Percentiles rank a stretch among this genome's conserved stretches.
phyloP scores from a whole-genome alignment of 225 moss, liverwort and hornwort species.

The Rhytidiadelphus loreus region DNA sequence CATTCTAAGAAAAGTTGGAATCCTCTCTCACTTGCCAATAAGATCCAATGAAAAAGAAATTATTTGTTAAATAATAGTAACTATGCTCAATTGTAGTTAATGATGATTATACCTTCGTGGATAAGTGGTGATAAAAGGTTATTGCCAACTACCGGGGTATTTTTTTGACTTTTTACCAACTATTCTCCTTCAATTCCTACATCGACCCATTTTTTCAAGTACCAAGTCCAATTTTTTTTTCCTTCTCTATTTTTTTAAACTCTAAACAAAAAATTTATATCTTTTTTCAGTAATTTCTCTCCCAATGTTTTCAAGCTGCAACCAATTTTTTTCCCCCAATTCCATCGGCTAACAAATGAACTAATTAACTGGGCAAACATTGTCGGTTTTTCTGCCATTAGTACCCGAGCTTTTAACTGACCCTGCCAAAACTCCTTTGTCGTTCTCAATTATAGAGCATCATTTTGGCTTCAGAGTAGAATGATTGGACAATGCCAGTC shows the following conservation, averaged over 20 bases:
- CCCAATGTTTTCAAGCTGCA: not conserved
- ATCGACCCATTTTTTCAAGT: too few relatives aligned
- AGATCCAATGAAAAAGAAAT: too few relatives aligned
- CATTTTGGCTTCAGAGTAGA: not conserved
- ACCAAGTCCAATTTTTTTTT: not conserved
- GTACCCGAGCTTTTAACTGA: not conserved
- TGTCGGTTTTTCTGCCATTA: not conserved
- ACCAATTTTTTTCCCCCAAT: not conserved
- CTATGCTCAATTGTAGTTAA: too few relatives aligned
- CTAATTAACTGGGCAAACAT: not conserved
- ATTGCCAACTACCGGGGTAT: fast-evolving
- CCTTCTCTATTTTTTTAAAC: not conserved
- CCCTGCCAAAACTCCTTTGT: not conserved
- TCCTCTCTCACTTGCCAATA: too few relatives aligned
- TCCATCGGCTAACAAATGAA: not conserved
- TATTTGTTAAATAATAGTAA: not conserved
- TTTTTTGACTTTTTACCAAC: not conserved
- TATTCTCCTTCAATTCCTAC: not conserved
- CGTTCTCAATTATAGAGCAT: not conserved
- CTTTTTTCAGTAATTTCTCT: fast-evolving
- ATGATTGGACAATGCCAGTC: not conserved
- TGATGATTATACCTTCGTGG: fast-evolving
- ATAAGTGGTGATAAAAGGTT: too few relatives aligned
- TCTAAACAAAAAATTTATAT: fast-evolving
- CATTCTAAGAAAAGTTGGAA: fast-evolving